These are phyloP conservation scores for Tricholoma saponaceum DNA, from an alignment of 768 basidiomycete genomes.

Conservation along the genomic window DNA sequence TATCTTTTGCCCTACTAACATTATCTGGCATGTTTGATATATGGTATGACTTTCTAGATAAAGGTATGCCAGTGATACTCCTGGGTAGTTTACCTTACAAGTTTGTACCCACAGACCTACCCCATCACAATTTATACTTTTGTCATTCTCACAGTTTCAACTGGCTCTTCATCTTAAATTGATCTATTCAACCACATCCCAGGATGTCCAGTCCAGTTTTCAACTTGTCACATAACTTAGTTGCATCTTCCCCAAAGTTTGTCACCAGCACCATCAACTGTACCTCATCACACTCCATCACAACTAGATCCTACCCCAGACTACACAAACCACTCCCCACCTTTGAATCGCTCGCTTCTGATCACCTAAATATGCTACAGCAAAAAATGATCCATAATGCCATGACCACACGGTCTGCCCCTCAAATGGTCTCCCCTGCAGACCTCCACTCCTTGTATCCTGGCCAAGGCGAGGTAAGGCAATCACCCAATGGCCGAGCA, in stretches of 20 bases:
- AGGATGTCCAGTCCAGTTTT: conserved; percentile 67
- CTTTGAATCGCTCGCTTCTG: conserved; percentile 47
- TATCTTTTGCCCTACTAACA: too few relatives aligned
- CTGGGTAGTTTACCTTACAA: too few relatives aligned
- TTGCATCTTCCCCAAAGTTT: conserved; percentile 66
- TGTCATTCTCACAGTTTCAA: conserved; percentile 59
- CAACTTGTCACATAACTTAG: conserved; percentile 59
- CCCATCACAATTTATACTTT: too few relatives aligned
- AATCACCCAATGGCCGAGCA: too few relatives aligned
- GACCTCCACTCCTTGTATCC: conserved; percentile 17
- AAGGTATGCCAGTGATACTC: too few relatives aligned
- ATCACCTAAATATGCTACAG: conserved; percentile 69
- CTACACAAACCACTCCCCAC: conserved; percentile 31
- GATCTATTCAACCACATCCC: conserved; percentile 46
- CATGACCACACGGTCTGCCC: conserved; percentile 21
- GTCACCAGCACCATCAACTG: conserved; percentile 64
- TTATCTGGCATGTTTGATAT: too few relatives aligned
- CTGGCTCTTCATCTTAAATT: conserved; percentile 44
- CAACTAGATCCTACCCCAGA: conserved; percentile 26
- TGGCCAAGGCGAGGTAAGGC: too few relatives aligned
- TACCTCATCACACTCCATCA: conserved; percentile 43
- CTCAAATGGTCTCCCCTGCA: conserved; percentile 18
- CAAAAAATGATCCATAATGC: conserved; percentile 40
- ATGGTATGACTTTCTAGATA: too few relatives aligned
- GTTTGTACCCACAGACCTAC: too few relatives aligned